These are phyloP conservation scores for Fusarium concolor DNA, from an alignment of 2,329 filamentous ascomycete genomes.

Conservation along the genomic window DNA sequence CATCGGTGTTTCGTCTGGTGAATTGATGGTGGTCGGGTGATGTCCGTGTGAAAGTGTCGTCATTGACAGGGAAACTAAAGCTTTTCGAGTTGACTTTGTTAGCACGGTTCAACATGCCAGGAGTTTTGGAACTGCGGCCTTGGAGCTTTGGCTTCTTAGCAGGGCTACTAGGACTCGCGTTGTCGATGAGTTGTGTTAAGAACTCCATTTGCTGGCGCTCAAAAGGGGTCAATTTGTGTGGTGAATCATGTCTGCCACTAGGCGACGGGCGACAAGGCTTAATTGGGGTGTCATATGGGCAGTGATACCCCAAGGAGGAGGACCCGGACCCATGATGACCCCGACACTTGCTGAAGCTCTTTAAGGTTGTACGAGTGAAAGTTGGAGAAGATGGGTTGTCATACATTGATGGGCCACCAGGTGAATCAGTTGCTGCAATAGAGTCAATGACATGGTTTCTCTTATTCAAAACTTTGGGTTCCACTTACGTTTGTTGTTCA, in stretches of 20 bases:
- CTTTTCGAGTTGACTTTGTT: slow-evolving; percentile 55
- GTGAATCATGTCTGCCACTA: slow-evolving; percentile 48
- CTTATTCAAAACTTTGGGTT: background rate
- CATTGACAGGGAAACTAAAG: slow-evolving; percentile 62
- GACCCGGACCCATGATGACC: slow-evolving; percentile 1
- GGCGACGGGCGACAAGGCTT: slow-evolving; percentile 37
- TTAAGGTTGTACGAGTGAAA: slow-evolving; percentile 21
- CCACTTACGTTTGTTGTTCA: slow-evolving; percentile 30
- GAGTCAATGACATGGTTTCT: slow-evolving; percentile 5
- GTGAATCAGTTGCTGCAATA: slow-evolving; percentile 24
- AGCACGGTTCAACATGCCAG: slow-evolving; percentile 41
- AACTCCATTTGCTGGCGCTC: slow-evolving; percentile 56
- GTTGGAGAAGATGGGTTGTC: slow-evolving; percentile 46
- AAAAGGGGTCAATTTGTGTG: slow-evolving; percentile 50
- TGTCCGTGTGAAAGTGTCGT: slow-evolving; percentile 55
- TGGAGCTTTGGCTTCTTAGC: slow-evolving; percentile 25
- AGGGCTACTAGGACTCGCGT: slow-evolving; percentile 35
- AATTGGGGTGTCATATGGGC: slow-evolving; percentile 13
- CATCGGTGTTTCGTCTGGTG: slow-evolving; percentile 65
- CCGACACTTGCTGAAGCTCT: slow-evolving; percentile 25
- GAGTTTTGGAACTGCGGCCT: background rate
- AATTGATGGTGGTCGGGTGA: slow-evolving; percentile 57
- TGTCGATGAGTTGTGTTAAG: slow-evolving; percentile 53
- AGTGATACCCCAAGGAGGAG: slow-evolving; percentile 16
- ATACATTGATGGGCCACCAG: slow-evolving; percentile 61